These are phyloP conservation scores for Arthroderma uncinatum DNA, from an alignment of 2,329 filamentous ascomycete genomes.

Conservation along the genomic window DNA sequence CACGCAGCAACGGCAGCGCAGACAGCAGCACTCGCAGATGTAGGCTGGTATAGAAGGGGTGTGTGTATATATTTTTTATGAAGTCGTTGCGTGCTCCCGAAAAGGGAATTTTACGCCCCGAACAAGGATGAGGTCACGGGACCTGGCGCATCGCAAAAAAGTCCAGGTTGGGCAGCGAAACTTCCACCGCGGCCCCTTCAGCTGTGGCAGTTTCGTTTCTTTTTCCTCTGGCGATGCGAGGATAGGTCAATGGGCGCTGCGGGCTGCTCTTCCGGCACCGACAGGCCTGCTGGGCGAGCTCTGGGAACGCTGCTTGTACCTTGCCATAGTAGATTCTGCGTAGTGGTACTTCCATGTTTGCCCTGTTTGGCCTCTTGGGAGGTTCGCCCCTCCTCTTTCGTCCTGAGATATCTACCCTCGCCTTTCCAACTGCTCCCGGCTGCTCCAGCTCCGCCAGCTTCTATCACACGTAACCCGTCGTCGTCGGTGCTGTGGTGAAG, in stretches of 20 bases:
- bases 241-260: background rate
- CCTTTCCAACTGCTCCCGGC: too few species aligned
- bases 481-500: background rate
- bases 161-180: background rate
- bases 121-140: constrained; percentile 5
- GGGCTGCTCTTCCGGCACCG: background rate
- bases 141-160: background rate
- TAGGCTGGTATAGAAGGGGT: background rate
- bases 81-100: constrained; percentile 1
- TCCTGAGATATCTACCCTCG: background rate
- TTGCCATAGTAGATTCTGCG: background rate
- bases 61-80: background rate
- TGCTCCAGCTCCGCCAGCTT: too few species aligned
- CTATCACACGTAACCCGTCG: too few species aligned
- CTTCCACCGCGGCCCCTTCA: background rate
- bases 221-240: background rate
- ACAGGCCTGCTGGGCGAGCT: background rate
- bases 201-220: background rate
- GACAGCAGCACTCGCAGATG: background rate
- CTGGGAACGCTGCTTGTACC: background rate
- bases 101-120: constrained; percentile 1
- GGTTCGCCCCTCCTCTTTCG: background rate
- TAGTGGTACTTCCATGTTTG: background rate
- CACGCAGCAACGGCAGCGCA: background rate
- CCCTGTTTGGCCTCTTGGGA: background rate